These are phyloP conservation scores for Aspergillus arachidicola DNA, from an alignment of 2,329 filamentous ascomycete species.

Conservation along the genomic window DNA sequence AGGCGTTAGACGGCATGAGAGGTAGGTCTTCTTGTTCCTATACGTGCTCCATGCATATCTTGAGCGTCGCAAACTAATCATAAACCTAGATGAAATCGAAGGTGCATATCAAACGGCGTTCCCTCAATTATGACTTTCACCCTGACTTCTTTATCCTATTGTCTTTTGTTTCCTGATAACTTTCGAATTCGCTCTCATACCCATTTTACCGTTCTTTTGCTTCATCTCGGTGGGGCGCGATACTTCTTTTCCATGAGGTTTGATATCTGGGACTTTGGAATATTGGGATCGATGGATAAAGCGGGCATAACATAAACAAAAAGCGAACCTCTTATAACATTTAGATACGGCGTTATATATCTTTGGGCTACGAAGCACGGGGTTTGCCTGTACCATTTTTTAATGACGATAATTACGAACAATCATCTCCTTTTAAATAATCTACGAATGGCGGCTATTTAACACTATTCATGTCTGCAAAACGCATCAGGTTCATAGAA, in stretches of 20 bases:
- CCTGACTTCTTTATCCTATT: background rate
- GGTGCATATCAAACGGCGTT: constrained; percentile 47
- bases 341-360: constrained; percentile 1
- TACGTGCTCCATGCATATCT: background rate
- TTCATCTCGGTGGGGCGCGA: constrained; percentile 13
- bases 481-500: background rate
- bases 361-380: background rate
- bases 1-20: constrained; percentile 49
- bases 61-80: background rate
- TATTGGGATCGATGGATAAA: constrained; percentile 5
- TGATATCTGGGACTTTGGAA: background rate
- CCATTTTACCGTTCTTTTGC: constrained; percentile 1
- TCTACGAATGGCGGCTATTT: background rate
- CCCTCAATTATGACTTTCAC: constrained; percentile 25
- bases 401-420: constrained; percentile 1
- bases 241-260: background rate
- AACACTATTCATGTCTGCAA: background rate
- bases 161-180: background rate
- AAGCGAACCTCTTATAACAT: background rate
- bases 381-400: background rate
- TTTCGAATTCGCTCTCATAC: constrained; percentile 9
- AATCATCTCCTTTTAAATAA: background rate
- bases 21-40: constrained; percentile 28
- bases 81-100: constrained; percentile 42
- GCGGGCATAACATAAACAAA: background rate